Conservation (phyloP, 2,329 filamentous ascomycete genomes). For the Blastomyces gilchristii region DNA sequence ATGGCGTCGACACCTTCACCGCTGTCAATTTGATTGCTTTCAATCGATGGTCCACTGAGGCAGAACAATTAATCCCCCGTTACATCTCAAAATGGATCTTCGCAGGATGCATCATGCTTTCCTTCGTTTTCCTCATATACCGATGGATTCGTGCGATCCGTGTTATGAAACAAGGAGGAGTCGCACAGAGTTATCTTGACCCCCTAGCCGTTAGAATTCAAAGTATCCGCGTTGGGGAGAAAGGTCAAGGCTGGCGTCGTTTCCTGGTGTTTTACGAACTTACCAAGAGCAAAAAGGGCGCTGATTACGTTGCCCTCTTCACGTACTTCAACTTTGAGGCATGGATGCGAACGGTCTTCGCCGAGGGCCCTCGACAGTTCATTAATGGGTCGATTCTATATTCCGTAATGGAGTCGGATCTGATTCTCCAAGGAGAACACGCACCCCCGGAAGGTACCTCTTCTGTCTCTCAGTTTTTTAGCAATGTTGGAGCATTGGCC, state of each 20-base stretch:
- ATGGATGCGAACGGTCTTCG: constrained; percentile 80
- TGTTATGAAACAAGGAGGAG: constrained; percentile 73
- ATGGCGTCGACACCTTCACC: constrained; percentile 84
- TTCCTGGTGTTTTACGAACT: constrained; percentile 89
- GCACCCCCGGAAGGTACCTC: constrained; percentile 48
- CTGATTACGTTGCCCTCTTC: constrained; percentile 82
- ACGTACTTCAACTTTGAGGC: constrained; percentile 76
- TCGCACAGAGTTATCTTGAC: constrained; percentile 87
- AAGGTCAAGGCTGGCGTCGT: constrained; percentile 69
- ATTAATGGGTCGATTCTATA: constrained; percentile 84
- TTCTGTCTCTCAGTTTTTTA: constrained; percentile 64
- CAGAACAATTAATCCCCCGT: constrained; percentile 67
- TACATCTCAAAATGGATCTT: constrained; percentile 90
- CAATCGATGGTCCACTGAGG: constrained; percentile 75
- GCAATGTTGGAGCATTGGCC: constrained; percentile 66
- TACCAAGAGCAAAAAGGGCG: constrained; percentile 83
- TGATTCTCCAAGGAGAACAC: constrained; percentile 52
- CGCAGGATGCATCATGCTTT: constrained; percentile 80
- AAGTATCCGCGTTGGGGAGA: constrained; percentile 59
- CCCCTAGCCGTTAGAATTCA: constrained; percentile 75
- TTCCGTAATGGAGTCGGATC: constrained; percentile 65
- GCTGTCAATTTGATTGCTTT: constrained; percentile 84
- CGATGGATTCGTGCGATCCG: constrained; percentile 70
- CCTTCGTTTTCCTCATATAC: constrained; percentile 68
- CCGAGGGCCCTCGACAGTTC: constrained; percentile 82